Base-by-base conservation (phyloP, 2,329 filamentous ascomycete genomes). In the Aureobasidium sp. region DNA sequence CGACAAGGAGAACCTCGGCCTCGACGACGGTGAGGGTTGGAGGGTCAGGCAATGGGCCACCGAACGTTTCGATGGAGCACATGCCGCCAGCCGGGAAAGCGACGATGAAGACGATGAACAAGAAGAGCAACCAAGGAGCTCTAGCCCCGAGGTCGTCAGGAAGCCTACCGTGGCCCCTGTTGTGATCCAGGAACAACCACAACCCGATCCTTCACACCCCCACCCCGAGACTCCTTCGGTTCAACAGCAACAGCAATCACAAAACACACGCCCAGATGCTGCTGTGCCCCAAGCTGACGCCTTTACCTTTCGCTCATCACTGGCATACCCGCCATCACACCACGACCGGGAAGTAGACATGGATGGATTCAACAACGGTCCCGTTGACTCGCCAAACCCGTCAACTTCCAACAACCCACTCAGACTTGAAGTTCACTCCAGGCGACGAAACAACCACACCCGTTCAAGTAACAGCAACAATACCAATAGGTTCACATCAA, bases 1-100 rank as follows among this genome's bases (percentile, higher is more conserved):
- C 60, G 92, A 97, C 72, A 88, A 85, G 71, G 87, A 92, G 71
- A 86, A 90, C 66, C 80, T 96, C 61, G 91, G 90, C 0, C 72
- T 94, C 13, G 83, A 82, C 52, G 89, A 94, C 73, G 90, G 90
- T 15, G 92, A 96, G 73, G 90, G 84, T 8, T 85, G 82, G 81
- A 78, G 78, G 67, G 79, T 88, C 64, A 76, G 85, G 65, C 82
- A 85, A 72, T 87, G 85, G 85, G 86, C 85, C 0, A 87, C 84
- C 2, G 88, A 92, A 73, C 80, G 87, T 32, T 76, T 89, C 20
- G 86, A 90, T 59, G 85, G 86, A 39, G 82, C 86, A 44, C 64
- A 61, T n/a, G 59, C 63, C 17, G 62, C 51, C 26, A 59, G 46
- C 74, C 78, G 82, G 62, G 86, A 88, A 65, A 88, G 86, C 70